Evolutionary conservation across 108 stramenopile genomes (phyloP).

Genomic region (Aurantiochytrium sp.): DNA sequence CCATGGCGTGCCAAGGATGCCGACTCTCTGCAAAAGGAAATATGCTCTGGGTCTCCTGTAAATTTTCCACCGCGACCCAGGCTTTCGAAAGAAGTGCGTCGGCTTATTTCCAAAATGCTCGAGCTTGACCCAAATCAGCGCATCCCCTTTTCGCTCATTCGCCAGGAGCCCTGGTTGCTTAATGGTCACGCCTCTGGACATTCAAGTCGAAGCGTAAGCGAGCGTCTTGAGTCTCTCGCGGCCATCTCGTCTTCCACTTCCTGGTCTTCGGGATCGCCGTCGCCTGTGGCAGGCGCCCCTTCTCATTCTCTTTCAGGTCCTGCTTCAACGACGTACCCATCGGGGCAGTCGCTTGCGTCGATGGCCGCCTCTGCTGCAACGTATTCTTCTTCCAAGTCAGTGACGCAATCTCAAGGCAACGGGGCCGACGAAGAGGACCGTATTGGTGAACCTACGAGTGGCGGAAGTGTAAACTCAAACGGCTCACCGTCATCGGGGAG

Average conservation of each 20-base stretch:
- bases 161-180: not conserved
- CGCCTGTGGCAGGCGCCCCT: too few species aligned
- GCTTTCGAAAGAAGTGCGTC: not conserved
- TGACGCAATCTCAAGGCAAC: not conserved
- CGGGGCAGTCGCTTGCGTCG: too few species aligned
- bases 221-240: too few species aligned
- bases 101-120: not conserved
- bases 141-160: not conserved
- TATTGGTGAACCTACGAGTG: not conserved
- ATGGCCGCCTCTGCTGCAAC: too few species aligned
- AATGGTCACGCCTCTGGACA: not conserved
- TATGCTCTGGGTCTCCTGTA: not conserved
- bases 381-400: too few species aligned
- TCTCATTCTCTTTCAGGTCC: too few species aligned
- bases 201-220: not conserved
- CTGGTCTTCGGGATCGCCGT: too few species aligned
- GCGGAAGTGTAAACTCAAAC: not conserved
- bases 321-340: too few species aligned
- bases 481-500: not conserved
- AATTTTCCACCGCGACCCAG: not conserved
- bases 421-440: not conserved
- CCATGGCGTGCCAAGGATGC: not conserved
- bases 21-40: not conserved
- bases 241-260: too few species aligned
- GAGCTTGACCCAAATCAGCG: not conserved